A percentile compares a stretch with the other conserved stretches of the same genome.
Evolutionary conservation across 306 rosid species (phyloP).

Genomic region (Vicia villosa): DNA sequence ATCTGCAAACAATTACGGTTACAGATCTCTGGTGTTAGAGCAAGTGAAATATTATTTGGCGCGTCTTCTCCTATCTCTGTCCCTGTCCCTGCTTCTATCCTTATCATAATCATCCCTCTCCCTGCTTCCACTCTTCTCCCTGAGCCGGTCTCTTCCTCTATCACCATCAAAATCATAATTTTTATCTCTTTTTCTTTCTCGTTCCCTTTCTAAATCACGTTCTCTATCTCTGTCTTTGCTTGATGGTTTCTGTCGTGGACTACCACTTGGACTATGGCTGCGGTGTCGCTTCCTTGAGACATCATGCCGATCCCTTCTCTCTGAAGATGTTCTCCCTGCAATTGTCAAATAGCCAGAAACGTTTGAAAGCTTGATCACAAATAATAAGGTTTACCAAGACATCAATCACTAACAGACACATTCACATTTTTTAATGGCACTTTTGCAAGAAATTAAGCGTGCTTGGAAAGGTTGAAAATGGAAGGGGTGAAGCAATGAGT

Average conservation of each 20-base stretch:
- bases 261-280: conserved; percentile 66
- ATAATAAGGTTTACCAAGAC: neutral
- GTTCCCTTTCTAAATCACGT: conserved; percentile 58
- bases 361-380: conserved; percentile 18
- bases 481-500: neutral
- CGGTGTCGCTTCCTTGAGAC: conserved; percentile 79
- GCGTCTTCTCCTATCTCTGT: conserved; percentile 77
- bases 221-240: conserved; percentile 80
- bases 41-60: conserved; percentile 43
- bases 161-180: conserved; percentile 58
- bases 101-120: conserved; percentile 86
- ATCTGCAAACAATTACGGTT: conserved; percentile 24
- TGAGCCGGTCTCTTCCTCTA: conserved; percentile 58
- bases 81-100: conserved; percentile 67
- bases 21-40: neutral
- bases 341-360: conserved; percentile 18
- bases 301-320: conserved; percentile 70
- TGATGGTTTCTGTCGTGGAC: conserved; percentile 67
- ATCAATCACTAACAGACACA: conserved; percentile 17
- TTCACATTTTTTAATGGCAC: conserved; percentile 15
- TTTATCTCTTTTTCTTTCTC: conserved; percentile 72
- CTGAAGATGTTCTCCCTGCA: conserved; percentile 66
- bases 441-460: neutral
- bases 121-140: conserved; percentile 91
- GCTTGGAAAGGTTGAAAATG: conserved; percentile 10